Evolutionary conservation across 1,284 basidiomycete genomes (phyloP), one percentile per base, ranked within the genome.

Genomic region (Flammula alnicola): DNA sequence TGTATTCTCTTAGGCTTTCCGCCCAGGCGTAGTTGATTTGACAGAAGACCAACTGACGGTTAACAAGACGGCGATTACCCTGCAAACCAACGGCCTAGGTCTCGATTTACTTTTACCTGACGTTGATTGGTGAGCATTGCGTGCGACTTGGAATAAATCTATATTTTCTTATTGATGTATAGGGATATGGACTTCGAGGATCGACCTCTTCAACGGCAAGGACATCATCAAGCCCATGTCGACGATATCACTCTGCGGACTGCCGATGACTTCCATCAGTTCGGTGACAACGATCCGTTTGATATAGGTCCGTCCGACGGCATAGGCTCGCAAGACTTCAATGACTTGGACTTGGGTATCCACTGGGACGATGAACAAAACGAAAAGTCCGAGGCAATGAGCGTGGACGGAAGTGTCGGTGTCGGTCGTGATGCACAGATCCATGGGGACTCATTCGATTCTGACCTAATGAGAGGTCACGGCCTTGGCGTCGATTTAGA

Each of bases 11-110:
- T 58, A 93, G 91, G 93, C 94, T 3, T 96, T 96, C 73, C 88
- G 93, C 52, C 92, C 94, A 14, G 94, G 94, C 54, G 73, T 94
- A 7, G 94, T 96, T 45, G 95, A 98, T 72, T 86, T 98, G 81
- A 93, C 94, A 12, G 92, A 94, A 63, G 93, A 97, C 58, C 94
- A 97, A 70, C 79, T 96, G 4, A 84, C 85, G 14, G 91, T 93
- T 27, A 89, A 88, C 65, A 85, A 88, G 60, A 93, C 92, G 55
- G 84, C 91, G 19, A 94, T 95, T 66, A 95, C 93, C 1, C 77
- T 95, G 6, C 88, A 88, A 57, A 80, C 82, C 3, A 83, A 81
- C 52, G 83, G 79, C 35, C 73, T 92, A 20, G 89, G 92, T 58
- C 72, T 92, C 38, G 89, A 93, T 63, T 73, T 92, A 12, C 73